Evolutionary conservation across 768 basidiomycete species (phyloP).

Genomic region (Suillus placidus): DNA sequence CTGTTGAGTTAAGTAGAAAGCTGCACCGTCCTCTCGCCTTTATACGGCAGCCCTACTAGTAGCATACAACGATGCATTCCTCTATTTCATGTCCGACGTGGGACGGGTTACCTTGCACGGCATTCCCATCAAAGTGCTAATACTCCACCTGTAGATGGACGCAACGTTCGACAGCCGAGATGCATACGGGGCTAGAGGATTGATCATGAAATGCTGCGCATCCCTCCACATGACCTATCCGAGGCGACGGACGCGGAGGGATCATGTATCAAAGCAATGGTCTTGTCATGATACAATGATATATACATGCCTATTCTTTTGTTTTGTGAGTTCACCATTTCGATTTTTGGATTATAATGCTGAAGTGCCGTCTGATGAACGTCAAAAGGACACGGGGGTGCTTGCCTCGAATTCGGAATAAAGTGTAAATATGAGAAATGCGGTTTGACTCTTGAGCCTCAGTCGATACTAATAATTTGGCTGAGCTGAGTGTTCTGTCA

Average conservation of each 20-base stretch:
- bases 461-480: not conserved
- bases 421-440: not conserved
- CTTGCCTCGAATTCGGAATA: not conserved
- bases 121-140: not conserved
- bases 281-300: not conserved
- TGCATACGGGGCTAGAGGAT: not conserved
- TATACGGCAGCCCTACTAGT: not conserved
- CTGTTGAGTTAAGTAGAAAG: not conserved
- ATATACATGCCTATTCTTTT: not conserved
- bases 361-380: not conserved
- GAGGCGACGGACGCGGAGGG: not conserved
- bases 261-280: not conserved
- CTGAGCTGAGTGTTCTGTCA: not conserved
- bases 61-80: not conserved
- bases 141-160: not conserved
- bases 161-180: not conserved
- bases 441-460: not conserved
- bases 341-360: not conserved
- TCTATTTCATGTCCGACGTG: not conserved
- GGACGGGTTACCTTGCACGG: not conserved
- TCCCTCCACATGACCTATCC: not conserved
- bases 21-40: not conserved
- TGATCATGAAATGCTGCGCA: not conserved
- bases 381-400: not conserved
- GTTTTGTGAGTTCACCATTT: not conserved